Base-by-base conservation (phyloP, 257 asterid species). In the Forsythia suspensa region DNA sequence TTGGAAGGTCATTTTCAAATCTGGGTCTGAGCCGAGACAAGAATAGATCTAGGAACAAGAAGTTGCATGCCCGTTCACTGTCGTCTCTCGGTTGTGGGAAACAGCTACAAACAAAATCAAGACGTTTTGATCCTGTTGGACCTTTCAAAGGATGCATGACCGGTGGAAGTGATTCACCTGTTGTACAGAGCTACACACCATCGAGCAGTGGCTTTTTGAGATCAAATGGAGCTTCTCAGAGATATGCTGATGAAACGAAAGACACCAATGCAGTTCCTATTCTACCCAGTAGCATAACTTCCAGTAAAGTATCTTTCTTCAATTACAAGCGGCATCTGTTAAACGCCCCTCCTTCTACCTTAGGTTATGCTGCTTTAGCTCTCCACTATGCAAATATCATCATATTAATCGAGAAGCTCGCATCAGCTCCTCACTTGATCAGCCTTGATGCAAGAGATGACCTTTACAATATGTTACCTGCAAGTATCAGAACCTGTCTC, bases 81-180 rank as follows among this genome's bases (percentile, higher is more conserved):
- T 83, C 94, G 3, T 83, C 84, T 29, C 76, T 81, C 37, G 83
- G 80, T 51, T 77, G 70, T 82, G 24, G 84, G 88, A 78, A 89
- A 88, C 82, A 88, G 80, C 16, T 74, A 37, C 89, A 65, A 38
- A 34, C 71, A 70, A 89, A 75, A 80, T 55, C 81, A 3, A 85
- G 83, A 69, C 81, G 90, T n/a, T 86, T 92, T 70, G 77, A 85
- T 65, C 72, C 85, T 0, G 67, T 85, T 76, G 92, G 93, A 63
- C 70, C 70, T 44, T 88, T 93, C 76, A 71, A 83, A 57, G 95
- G 94, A 65, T 94, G 98, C 88, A 87, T 94, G 83, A 81, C 85
- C 2, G 89, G 87, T 9, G 90, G 86, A 71, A 80, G 77, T 36
- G 95, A 88, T 78, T 87, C 97, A 63, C 93, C 94, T 8, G 74